Evolutionary conservation across 2,329 filamentous ascomycete genomes (phyloP), one percentile per base, ranked within the genome.

Genomic region (Chaetomium sp.): DNA sequence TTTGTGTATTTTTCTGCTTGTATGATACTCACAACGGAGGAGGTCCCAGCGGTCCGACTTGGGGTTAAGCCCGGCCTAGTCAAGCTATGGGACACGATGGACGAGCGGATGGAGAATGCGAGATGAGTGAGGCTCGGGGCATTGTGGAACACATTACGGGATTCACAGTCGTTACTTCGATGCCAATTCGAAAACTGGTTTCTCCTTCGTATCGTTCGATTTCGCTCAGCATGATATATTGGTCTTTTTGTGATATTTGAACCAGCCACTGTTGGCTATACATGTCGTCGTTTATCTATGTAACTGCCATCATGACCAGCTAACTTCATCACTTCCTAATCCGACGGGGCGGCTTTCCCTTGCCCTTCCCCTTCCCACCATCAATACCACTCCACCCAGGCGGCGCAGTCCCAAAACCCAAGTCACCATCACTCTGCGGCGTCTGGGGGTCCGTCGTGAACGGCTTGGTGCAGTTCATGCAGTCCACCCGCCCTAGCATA

Each of bases 401-500:
- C 14, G 68, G 67, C 14, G 64, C 66, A 4, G 62, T 70, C 10
- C 68, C 68, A 40, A 60, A 52, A 6, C 68, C 68, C 37, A 69
- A 50, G 14, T 56, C 52, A 45, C 54, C 51, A n/a, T 38, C 41
- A 14, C 61, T 63, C 64, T 71, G 67, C n/a, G 61, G 47, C 10
- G 61, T 55, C 4, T 55, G 47, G 1, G 46, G 6, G 43, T 69
- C 65, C 8, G 66, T 67, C 2, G 68, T 70, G 34, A 79, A 78
- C 0, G 74, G 65, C 11, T 52, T 65, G 1, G 67, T 72, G 10
- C 70, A 70, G 9, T 65, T 72, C 61, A 89, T 65, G 57, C 74
- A 80, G 5, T 80, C 72, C 8, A 91, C 82, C 41, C 87, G 74
- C 0, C 89, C 89, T 1, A 95, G 75, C 62, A 94, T 68, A 64